Conservation (phyloP, 2,329 filamentous ascomycete species). For the Lomentospora prolificans region DNA sequence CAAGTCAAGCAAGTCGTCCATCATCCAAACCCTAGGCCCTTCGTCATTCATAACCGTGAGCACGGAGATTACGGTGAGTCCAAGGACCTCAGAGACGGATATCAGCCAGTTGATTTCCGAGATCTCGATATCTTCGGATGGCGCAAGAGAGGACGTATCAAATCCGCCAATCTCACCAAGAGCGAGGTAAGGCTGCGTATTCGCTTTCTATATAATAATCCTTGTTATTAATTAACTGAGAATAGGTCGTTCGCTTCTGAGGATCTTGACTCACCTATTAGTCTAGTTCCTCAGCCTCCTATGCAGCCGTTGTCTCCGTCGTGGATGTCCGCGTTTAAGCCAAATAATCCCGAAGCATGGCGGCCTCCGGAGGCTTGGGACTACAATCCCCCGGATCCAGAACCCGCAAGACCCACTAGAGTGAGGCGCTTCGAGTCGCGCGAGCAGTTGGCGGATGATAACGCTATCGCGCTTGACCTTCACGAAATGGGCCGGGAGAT, state of each 20-base stretch:
- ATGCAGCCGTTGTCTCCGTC: conserved; percentile 10
- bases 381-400: conserved; percentile 14
- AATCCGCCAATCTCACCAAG: conserved; percentile 21
- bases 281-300: conserved; percentile 8
- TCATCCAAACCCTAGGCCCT: conserved; percentile 29
- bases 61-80: conserved; percentile 27
- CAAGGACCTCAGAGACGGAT: conserved; percentile 21
- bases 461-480: not conserved
- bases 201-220: too few species aligned
- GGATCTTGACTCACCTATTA: conserved; percentile 12
- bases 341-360: conserved; percentile 32
- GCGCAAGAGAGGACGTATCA: conserved; percentile 16
- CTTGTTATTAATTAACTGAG: not conserved
- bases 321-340: conserved; percentile 14
- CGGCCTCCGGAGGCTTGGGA: conserved; percentile 35
- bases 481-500: conserved; percentile 40
- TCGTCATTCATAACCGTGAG: conserved; percentile 32
- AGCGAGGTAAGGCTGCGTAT: conserved; percentile 17
- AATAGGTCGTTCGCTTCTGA: not conserved
- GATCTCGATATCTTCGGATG: conserved; percentile 26
- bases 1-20: conserved; percentile 19
- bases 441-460: not conserved
- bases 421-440: conserved; percentile 11
- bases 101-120: conserved; percentile 24
- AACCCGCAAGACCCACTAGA: conserved; percentile 13